Base-by-base conservation (phyloP, 805 yeast genomes). In the Diddensiella transvaalensis region DNA sequence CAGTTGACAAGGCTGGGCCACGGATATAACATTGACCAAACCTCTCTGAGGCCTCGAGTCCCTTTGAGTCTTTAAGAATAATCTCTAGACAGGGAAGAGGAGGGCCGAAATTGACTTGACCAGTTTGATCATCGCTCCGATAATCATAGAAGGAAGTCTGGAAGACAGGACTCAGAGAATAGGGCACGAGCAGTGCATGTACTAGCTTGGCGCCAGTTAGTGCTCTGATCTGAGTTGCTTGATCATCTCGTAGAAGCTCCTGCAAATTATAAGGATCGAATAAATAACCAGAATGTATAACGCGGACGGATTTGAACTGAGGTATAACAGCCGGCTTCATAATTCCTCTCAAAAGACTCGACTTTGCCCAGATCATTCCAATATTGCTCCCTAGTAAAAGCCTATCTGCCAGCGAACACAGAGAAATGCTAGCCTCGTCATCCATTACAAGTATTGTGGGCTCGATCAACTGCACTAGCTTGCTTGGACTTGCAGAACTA, bases 131-230 rank as follows among this genome's bases (percentile, higher is more conserved):
- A 23, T 19, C 29, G 1, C 49, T 52, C 5, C 61, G 35, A 46
- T 59, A 56, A 43, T 58, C 60, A 47, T 50, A 55, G 29, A 54
- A 43, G 30, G 42, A 29, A 3, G 73, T 68, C 52, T 70, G 73
- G 26, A 65, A 51, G 3, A 70, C 30, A 4, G 73, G 69, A 15
- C 68, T 57, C 3, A 58, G 59, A 22, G 59, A 48, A 1, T 40
- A 38, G 2, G 70, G 65, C 13, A 57, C 48, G 21, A 56, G 51
- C 8, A 69, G 48, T 1, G 67, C 55, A 42, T 65, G 70, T 10
- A 69, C 42, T 19, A 69, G 53, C 36, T 60, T 61, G 1, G 70
- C 49, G 4, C 73, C 73, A 2, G 66, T 47, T 13, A 67, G 58
- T 2, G 66, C 65, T 11, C 72, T 51, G 4, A 65, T 49, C 2